Percentiles rank a stretch among this genome's conserved stretches.
phyloP scores from a whole-genome alignment of 257 asterid species.

The Gardenia jasminoides region DNA sequence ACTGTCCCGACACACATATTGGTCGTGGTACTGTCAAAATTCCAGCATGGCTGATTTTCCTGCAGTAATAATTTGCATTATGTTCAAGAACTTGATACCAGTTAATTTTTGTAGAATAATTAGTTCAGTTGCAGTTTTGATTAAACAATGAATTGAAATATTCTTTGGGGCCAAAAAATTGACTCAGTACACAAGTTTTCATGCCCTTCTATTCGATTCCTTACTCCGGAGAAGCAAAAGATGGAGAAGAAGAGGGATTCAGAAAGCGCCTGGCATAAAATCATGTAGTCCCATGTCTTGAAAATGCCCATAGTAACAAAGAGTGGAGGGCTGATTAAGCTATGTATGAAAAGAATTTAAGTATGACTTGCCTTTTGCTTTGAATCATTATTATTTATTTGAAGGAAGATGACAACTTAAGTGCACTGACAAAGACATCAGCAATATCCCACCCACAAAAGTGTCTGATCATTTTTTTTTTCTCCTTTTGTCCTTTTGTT shows the following conservation, averaged over 20 bases:
- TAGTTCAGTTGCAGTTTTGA: background rate
- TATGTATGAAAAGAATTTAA: background rate
- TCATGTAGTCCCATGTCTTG: background rate
- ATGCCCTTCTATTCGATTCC: background rate
- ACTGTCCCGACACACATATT: background rate
- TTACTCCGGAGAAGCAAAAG: background rate
- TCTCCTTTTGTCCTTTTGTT: background rate
- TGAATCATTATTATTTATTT: background rate
- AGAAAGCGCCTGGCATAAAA: background rate
- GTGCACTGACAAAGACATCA: background rate
- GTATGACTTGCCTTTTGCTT: background rate
- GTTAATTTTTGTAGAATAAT: background rate
- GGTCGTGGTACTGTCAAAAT: background rate
- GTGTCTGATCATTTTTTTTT: background rate
- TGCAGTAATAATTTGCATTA: background rate
- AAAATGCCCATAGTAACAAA: background rate
- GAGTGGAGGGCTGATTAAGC: background rate
- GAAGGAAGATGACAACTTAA: background rate
- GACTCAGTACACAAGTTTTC: background rate
- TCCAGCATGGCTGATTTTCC: background rate
- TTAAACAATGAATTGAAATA: background rate
- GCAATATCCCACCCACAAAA: background rate
- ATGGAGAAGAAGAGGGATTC: background rate
- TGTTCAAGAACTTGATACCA: background rate
- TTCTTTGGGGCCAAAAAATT: background rate